Evolutionary conservation across 2,329 filamentous ascomycete species (phyloP).

Genomic region (Monilinia aucupariae): DNA sequence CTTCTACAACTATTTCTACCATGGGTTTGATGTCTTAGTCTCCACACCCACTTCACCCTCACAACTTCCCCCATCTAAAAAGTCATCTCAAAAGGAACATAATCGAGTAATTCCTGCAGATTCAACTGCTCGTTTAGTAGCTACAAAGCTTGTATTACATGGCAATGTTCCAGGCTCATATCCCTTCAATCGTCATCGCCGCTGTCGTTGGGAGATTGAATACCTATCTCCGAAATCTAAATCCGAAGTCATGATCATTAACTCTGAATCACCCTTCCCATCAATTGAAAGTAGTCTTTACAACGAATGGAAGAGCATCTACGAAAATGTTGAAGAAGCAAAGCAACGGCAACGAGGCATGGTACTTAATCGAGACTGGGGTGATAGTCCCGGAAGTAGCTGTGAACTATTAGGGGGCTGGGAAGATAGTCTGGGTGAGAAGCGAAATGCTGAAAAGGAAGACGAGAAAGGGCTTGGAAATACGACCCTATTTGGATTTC

Average conservation of each 20-base stretch:
- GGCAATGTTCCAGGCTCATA: constrained; percentile 94
- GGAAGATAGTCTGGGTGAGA: constrained; percentile 61
- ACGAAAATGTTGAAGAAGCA: constrained; percentile 50
- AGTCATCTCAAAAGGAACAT: constrained; percentile 21
- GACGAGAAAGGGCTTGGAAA: constrained; percentile 56
- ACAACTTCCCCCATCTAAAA: constrained; percentile 52
- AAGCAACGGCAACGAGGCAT: constrained; percentile 61
- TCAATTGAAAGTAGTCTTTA: constrained; percentile 65
- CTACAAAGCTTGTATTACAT: constrained; percentile 88
- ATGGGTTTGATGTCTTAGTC: constrained; percentile 91
- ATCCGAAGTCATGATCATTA: constrained; percentile 34
- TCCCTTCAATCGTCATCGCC: constrained; percentile 89
- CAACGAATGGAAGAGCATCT: constrained; percentile 63
- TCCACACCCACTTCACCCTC: constrained; percentile 67
- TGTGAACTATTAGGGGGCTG: constrained; percentile 76
- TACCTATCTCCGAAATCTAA: constrained; percentile 44
- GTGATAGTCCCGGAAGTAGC: constrained; percentile 84
- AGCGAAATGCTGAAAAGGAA: constrained; percentile 42
- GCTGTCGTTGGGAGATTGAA: constrained; percentile 77
- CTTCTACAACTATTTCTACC: constrained; percentile 96
- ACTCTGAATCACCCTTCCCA: constrained; percentile 65
- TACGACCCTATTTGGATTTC: constrained; percentile 88
- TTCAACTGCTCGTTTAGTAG: constrained; percentile 63
- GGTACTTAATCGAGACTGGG: constrained; percentile 87
- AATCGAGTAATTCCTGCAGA: constrained; percentile 27